Percentiles rank a stretch among this genome's conserved stretches.
phyloP scores from a whole-genome alignment of 805 yeast species.

The Ogataea philodendri region DNA sequence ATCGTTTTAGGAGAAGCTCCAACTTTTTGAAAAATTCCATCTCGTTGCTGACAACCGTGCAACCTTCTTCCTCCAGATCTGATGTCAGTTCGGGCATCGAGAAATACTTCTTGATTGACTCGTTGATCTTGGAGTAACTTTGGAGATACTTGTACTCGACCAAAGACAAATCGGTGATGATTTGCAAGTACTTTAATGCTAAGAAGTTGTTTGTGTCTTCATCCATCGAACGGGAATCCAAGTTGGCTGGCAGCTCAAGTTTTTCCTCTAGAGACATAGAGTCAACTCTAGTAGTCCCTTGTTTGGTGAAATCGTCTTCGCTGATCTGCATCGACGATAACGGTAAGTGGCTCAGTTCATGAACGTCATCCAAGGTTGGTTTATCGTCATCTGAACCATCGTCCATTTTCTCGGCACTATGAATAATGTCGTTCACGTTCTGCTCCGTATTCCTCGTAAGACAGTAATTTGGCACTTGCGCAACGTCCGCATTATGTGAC shows the following conservation, averaged over 20 bases:
- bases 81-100: constrained; percentile 22
- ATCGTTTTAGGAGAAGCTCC: constrained; percentile 21
- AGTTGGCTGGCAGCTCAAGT: constrained; percentile 10
- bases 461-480: constrained; percentile 23
- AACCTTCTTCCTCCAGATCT: constrained; percentile 29
- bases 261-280: constrained; percentile 2
- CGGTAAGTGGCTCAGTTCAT: constrained; percentile 10
- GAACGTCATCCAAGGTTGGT: constrained; percentile 3
- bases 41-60: constrained; percentile 23
- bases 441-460: constrained; percentile 18
- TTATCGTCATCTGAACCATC: background rate
- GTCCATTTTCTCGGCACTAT: background rate
- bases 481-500: constrained; percentile 11
- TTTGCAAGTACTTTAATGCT: constrained; percentile 27
- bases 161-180: constrained; percentile 27
- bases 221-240: constrained; percentile 1
- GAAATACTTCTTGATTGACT: constrained; percentile 27
- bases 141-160: constrained; percentile 31
- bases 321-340: constrained; percentile 9
- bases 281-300: background rate
- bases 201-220: constrained; percentile 16
- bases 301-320: constrained; percentile 13
- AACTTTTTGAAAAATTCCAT: constrained; percentile 25
- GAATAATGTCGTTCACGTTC: constrained; percentile 13
- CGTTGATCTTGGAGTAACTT: constrained; percentile 26